Base-by-base conservation (phyloP, 768 basidiomycete genomes). In the Baorangia bicolor region DNA sequence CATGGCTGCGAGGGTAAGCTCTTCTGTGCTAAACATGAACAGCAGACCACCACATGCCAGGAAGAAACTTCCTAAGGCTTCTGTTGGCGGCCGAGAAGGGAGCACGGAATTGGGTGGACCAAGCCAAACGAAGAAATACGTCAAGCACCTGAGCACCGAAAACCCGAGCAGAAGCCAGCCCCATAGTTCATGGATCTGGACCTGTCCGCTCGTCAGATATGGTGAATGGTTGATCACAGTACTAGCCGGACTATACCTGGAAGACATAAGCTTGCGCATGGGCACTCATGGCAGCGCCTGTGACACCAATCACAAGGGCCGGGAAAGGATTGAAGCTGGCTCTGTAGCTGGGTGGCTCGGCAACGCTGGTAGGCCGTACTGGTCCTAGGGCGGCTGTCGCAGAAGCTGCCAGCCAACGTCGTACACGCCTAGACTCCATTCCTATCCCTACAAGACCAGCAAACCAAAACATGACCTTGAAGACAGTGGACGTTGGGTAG, bases 41-140 rank as follows among this genome's bases (percentile, higher is more conserved):
- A 86, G 80, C 54, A 98, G 69, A 11, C 96, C 96, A 43, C 95
- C 95, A 51, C 87, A 88, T 8, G 94, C 83, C 47, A 95, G 77
- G 74, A 89, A 90, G 73, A 98, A 91, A 55, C 90, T 83, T 16
- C 88, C 91, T 38, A 98, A 73, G 6, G 88, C 88, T 75, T 98
- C 96, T 0, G 95, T 95, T 0, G 95, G 96, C 6, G 96, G 96
- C 10, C 94, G 85, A 14, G 90, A 92, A 2, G 96, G 96, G 14
- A 92, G 81, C n/a, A 87, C 78, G 2, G 92, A 93, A 13, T 80
- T 79, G 8, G 92, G 89, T 13, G 94, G 94, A 28, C 80, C 78
- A 42, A 95, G 78, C 90, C 90, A 98, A 38, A 96, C 78, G 83
- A 98, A 94, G 75, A 94, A 92, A 69, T 98, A 98, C 2, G 95